Conservation (phyloP, 257 asterid species). For the Misopates orontium region DNA sequence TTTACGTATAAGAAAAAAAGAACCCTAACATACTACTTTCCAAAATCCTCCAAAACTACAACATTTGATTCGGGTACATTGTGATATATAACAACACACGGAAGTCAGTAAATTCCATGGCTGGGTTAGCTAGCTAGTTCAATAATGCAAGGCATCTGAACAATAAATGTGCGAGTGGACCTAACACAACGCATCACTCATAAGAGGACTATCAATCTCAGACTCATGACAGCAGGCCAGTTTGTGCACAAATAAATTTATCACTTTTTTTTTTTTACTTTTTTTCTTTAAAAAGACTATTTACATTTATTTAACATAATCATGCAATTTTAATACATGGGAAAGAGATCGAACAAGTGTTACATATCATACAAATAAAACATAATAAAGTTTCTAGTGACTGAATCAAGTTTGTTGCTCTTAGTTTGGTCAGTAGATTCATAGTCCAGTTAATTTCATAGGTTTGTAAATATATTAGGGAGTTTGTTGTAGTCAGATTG, state of each 20-base stretch:
- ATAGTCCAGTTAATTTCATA: too few species aligned
- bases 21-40: too few species aligned
- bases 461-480: neutral
- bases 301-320: too few species aligned
- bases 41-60: neutral
- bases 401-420: too few species aligned
- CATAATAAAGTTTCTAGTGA: too few species aligned
- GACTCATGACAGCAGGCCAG: conserved; percentile 46
- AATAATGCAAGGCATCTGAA: conserved; percentile 52
- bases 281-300: neutral
- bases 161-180: conserved; percentile 55
- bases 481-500: conserved; percentile 10
- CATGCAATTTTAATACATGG: too few species aligned
- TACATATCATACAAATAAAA: too few species aligned
- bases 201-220: conserved; percentile 44
- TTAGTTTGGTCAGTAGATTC: too few species aligned
- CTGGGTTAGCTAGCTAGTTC: conserved; percentile 15
- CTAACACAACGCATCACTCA: conserved; percentile 46
- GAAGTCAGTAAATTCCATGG: conserved; percentile 19
- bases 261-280: neutral
- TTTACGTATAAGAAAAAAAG: too few species aligned
- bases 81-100: conserved; percentile 24
- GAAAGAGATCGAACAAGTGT: too few species aligned
- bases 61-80: conserved; percentile 4
- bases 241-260: conserved; percentile 28